These are phyloP conservation scores for Thermothelomyces thermophilus DNA, from an alignment of 2,329 filamentous ascomycete genomes.

Conservation along the genomic window DNA sequence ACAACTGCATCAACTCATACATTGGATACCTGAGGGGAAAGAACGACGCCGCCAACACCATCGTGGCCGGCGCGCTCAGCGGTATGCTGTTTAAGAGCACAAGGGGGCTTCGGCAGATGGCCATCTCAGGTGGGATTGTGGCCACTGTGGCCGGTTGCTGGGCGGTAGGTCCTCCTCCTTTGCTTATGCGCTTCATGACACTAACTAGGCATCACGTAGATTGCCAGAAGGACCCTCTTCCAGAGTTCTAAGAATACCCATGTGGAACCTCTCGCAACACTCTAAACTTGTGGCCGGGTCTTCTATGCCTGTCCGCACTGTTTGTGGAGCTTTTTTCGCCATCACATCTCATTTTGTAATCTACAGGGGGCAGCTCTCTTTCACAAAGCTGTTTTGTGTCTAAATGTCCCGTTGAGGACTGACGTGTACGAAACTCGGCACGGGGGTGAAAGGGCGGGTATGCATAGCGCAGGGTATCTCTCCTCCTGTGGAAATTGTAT, in stretches of 20 bases:
- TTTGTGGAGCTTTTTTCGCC: neutral
- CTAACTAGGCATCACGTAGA: slow-evolving; percentile 24
- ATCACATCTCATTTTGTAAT: slow-evolving; percentile 18
- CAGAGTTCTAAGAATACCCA: slow-evolving; percentile 32
- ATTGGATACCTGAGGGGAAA: slow-evolving; percentile 74
- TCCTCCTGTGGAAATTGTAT: slow-evolving; percentile 43
- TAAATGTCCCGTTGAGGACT: slow-evolving; percentile 10
- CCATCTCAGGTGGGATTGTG: slow-evolving; percentile 88
- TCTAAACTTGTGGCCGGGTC: slow-evolving; percentile 6
- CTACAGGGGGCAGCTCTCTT: slow-evolving; percentile 17
- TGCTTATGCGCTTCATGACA: slow-evolving; percentile 22
- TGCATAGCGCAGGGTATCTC: slow-evolving; percentile 44
- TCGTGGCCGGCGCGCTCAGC: slow-evolving; percentile 76
- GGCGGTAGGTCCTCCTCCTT: slow-evolving; percentile 55
- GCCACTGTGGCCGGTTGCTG: slow-evolving; percentile 78
- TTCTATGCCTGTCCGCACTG: neutral
- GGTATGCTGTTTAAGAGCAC: slow-evolving; percentile 98
- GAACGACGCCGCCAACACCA: slow-evolving; percentile 85
- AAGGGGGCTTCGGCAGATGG: slow-evolving; percentile 80
- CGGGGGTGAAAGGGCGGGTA: slow-evolving; percentile 14
- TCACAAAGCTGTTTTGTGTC: slow-evolving; percentile 14
- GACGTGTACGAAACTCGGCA: slow-evolving; percentile 21
- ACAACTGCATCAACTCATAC: slow-evolving; percentile 86
- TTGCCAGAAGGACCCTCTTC: slow-evolving; percentile 38
- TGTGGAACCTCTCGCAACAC: slow-evolving; percentile 10